Evolutionary conservation across 2,329 filamentous ascomycete genomes (phyloP).

Genomic region (Colletotrichum horii): DNA sequence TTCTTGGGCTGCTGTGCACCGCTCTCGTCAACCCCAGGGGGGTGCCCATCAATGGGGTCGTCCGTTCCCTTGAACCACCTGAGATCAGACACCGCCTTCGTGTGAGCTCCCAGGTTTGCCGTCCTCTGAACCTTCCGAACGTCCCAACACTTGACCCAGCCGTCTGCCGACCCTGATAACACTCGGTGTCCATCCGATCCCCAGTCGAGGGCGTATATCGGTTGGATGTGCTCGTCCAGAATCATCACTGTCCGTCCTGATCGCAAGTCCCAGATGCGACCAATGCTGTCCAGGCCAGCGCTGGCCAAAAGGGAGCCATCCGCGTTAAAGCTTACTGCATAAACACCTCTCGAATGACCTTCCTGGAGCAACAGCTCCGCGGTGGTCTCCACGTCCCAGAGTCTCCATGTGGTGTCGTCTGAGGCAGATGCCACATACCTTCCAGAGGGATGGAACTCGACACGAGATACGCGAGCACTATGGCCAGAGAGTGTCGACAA

Average conservation of each 20-base stretch:
- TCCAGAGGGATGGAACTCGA: constrained; percentile 94
- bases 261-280: constrained; percentile 92
- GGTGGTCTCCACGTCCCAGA: constrained; percentile 91
- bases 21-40: constrained; percentile 67
- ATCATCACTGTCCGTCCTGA: constrained; percentile 96
- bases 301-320: constrained; percentile 91
- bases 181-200: constrained; percentile 89
- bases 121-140: constrained; percentile 84
- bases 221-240: constrained; percentile 81
- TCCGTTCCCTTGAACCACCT: constrained; percentile 92
- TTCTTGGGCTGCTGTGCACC: constrained; percentile 78
- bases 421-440: constrained; percentile 90
- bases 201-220: constrained; percentile 95
- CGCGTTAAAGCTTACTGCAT: constrained; percentile 85
- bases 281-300: constrained; percentile 93
- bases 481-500: constrained; percentile 84
- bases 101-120: constrained; percentile 89
- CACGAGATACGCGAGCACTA: constrained; percentile 83
- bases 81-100: constrained; percentile 88
- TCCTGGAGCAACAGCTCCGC: constrained; percentile 89
- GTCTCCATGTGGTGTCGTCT: constrained; percentile 93
- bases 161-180: constrained; percentile 89
- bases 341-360: constrained; percentile 93
- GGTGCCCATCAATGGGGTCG: constrained; percentile 67
- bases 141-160: constrained; percentile 98